Evolutionary conservation across 176 grass and related monocot genomes (phyloP).

Genomic region (Carex cristatella): DNA sequence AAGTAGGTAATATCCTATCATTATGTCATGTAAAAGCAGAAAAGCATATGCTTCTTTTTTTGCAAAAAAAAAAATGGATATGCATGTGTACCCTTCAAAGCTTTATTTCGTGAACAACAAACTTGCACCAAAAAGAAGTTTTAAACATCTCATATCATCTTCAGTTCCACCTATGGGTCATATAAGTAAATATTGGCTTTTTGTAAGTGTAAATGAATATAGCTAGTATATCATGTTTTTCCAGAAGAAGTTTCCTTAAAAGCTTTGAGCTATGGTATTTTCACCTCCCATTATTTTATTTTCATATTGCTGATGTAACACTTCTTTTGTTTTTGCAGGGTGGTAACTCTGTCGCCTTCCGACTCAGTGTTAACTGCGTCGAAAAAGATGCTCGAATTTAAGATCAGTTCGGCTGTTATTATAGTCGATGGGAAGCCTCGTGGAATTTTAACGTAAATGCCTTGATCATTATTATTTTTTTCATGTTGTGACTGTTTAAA

Average conservation of each 20-base stretch:
- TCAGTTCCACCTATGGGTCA: background rate
- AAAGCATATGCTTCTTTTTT: background rate
- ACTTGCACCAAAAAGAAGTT: background rate
- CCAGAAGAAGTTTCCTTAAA: background rate
- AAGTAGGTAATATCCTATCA: constrained; percentile 95
- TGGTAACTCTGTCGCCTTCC: constrained; percentile 68
- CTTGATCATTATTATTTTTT: constrained; percentile 3
- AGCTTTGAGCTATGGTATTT: background rate
- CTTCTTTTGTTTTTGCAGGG: constrained; percentile 34
- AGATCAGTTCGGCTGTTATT: constrained; percentile 77
- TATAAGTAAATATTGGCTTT: background rate
- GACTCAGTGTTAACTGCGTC: constrained; percentile 85
- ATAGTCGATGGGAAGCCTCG: constrained; percentile 78
- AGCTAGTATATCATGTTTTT: background rate
- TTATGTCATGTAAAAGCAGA: constrained; percentile 23
- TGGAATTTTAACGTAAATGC: constrained; percentile 84
- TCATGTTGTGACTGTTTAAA: background rate
- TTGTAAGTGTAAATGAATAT: background rate
- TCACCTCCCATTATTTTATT: background rate
- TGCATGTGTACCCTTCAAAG: background rate
- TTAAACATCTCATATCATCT: background rate
- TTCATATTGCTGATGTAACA: background rate
- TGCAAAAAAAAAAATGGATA: background rate
- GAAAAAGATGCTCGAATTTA: constrained; percentile 92
- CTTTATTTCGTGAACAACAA: background rate